Conservation (phyloP, 2,329 filamentous ascomycete species). For the Ophiosphaerella herpotricha region DNA sequence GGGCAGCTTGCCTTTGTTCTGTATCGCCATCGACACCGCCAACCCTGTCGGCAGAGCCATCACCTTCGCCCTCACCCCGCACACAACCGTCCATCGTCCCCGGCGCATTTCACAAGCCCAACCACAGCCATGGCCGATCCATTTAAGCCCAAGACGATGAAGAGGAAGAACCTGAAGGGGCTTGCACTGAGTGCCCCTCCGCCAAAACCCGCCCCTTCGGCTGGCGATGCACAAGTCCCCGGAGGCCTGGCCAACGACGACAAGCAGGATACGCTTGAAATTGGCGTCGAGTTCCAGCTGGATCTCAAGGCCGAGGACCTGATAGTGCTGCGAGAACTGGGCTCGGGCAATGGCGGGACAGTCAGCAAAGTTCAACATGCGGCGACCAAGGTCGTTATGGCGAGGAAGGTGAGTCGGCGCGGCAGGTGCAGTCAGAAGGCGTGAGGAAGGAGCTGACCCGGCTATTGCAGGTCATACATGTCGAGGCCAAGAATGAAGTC, state of each 20-base stretch:
- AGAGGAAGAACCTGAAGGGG: conserved; percentile 98
- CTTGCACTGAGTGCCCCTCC: conserved; percentile 82
- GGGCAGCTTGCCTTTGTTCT: conserved; percentile 12
- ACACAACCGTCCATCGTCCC: conserved; percentile 15
- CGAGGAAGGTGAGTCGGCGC: conserved; percentile 75
- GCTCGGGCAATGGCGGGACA: conserved; percentile 94
- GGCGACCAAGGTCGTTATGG: conserved; percentile 95
- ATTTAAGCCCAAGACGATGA: conserved; percentile 78
- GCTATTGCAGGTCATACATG: conserved; percentile 79
- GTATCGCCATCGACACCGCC: background rate
- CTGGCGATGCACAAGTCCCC: conserved; percentile 68
- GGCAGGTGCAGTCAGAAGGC: background rate
- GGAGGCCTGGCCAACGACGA: conserved; percentile 64
- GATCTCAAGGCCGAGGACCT: conserved; percentile 91
- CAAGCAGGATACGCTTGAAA: conserved; percentile 79
- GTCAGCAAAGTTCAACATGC: conserved; percentile 98
- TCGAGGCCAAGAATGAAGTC: conserved; percentile 96
- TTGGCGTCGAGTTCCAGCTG: conserved; percentile 95
- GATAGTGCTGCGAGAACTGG: conserved; percentile 90
- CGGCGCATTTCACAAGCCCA: conserved; percentile 15
- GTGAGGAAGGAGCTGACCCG: conserved; percentile 13
- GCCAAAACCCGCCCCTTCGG: conserved; percentile 72
- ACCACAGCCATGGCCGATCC: conserved; percentile 58
- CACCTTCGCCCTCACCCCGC: conserved; percentile 3
- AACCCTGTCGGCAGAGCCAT: too few species aligned